phyloP scores from a whole-genome alignment of 2,329 filamentous ascomycete genomes.

The Sporothrix curviconia region DNA sequence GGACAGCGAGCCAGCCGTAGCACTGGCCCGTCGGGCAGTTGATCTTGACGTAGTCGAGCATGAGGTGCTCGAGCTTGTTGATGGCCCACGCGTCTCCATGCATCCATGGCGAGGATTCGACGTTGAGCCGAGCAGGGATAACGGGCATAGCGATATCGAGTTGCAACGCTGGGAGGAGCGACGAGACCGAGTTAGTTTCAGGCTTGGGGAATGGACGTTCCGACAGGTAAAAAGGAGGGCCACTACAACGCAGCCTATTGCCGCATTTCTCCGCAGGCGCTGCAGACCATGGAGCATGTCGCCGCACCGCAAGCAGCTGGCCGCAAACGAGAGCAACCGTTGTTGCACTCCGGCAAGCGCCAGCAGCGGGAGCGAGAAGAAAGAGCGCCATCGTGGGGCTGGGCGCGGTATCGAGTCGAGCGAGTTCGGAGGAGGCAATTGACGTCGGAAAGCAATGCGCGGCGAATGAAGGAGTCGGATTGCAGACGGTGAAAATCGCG shows the following conservation, averaged over 20 bases:
- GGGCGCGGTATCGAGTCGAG: too few relatives aligned
- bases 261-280: conserved; percentile 93
- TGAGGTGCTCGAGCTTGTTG: conserved; percentile 86
- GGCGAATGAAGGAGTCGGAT: background rate
- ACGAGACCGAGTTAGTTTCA: too few relatives aligned
- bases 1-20: conserved; percentile 91
- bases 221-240: too few relatives aligned
- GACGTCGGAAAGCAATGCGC: background rate
- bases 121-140: conserved; percentile 89
- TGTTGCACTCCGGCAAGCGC: conserved; percentile 77
- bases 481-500: too few relatives aligned
- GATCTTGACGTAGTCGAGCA: conserved; percentile 93
- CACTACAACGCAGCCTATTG: too few relatives aligned
- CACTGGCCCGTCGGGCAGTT: conserved; percentile 85
- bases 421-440: conserved; percentile 87
- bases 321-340: conserved; percentile 57
- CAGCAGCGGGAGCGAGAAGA: conserved; percentile 83
- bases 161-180: conserved; percentile 85
- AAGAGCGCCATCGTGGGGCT: conserved; percentile 73
- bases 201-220: too few relatives aligned
- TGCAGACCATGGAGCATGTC: conserved; percentile 92
- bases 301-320: conserved; percentile 94
- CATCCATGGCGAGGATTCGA: conserved; percentile 97
- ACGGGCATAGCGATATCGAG: conserved; percentile 93
- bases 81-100: conserved; percentile 98